A percentile compares a stretch with the other conserved stretches of the same genome.
phyloP scores from a whole-genome alignment of 1,139 yeast species.

The Yamadazyma diospyri region DNA sequence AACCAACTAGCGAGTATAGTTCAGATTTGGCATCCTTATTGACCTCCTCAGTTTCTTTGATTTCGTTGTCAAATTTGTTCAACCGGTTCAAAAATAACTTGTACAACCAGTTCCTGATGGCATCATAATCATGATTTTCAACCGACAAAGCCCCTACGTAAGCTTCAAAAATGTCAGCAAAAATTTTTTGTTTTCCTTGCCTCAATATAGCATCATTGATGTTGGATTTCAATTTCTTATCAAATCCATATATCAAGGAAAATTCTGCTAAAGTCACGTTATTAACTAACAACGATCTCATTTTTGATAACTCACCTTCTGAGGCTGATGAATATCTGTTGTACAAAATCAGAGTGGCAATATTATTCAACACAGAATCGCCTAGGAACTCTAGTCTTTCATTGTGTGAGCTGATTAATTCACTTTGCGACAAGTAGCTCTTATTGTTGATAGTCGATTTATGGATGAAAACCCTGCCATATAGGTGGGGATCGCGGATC shows the following conservation, averaged over 20 bases:
- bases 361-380: slow-evolving; percentile 77
- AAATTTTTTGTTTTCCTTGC: slow-evolving; percentile 48
- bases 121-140: slow-evolving; percentile 47
- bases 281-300: slow-evolving; percentile 69
- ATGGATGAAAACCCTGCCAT: slow-evolving; percentile 77
- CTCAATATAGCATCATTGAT: slow-evolving; percentile 33
- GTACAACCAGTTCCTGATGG: slow-evolving; percentile 59
- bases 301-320: slow-evolving; percentile 78
- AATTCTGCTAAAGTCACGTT: slow-evolving; percentile 72
- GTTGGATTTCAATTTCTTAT: slow-evolving; percentile 51
- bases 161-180: slow-evolving; percentile 86
- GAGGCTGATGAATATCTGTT: slow-evolving; percentile 62
- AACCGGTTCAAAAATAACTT: slow-evolving; percentile 41
- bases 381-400: slow-evolving; percentile 94
- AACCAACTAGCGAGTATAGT: slow-evolving; percentile 76
- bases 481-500: slow-evolving; percentile 56
- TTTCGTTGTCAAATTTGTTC: slow-evolving; percentile 23
- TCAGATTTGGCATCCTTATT: slow-evolving; percentile 70
- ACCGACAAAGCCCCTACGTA: slow-evolving; percentile 80
- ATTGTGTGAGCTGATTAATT: slow-evolving; percentile 64
- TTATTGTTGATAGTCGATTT: slow-evolving; percentile 66
- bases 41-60: slow-evolving; percentile 29
- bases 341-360: slow-evolving; percentile 67
- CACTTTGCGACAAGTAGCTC: slow-evolving; percentile 52
- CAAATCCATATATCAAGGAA: slow-evolving; percentile 69